Evolutionary conservation across 1,284 basidiomycete genomes (phyloP).

Genomic region (Microbotryum silenes-acaulis): DNA sequence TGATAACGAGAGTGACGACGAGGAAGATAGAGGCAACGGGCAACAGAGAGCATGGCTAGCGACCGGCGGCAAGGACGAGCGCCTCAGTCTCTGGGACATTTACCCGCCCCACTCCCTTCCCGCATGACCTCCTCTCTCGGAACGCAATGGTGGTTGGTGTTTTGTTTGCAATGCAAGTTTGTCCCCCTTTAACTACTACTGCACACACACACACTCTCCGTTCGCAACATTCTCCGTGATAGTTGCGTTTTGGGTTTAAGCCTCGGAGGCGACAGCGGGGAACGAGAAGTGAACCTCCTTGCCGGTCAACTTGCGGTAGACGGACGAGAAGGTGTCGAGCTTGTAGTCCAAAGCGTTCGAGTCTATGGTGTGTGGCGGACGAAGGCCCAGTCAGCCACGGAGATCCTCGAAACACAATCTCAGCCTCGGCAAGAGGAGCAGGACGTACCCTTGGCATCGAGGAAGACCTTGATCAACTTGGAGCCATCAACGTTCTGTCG

Average conservation of each 20-base stretch:
- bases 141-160: too few species aligned
- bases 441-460: constrained; percentile 50
- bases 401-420: neutral
- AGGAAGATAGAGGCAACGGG: neutral
- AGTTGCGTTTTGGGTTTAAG: too few species aligned
- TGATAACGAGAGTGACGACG: constrained; percentile 1
- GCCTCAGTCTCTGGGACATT: constrained; percentile 33
- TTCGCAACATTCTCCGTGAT: too few species aligned
- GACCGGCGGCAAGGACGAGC: constrained; percentile 30
- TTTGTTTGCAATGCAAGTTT: too few species aligned
- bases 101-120: constrained; percentile 17
- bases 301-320: constrained; percentile 61
- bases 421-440: neutral
- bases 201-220: too few species aligned
- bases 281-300: too few species aligned
- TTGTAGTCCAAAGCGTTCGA: constrained; percentile 99
- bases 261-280: too few species aligned
- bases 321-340: constrained; percentile 86
- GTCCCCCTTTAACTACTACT: too few species aligned
- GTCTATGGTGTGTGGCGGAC: constrained; percentile 83
- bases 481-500: constrained; percentile 82
- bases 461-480: constrained; percentile 74
- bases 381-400: neutral
- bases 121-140: too few species aligned
- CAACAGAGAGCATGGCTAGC: constrained; percentile 29